phyloP scores from a whole-genome alignment of 257 asterid genomes.

The Nicotiana tabacum region DNA sequence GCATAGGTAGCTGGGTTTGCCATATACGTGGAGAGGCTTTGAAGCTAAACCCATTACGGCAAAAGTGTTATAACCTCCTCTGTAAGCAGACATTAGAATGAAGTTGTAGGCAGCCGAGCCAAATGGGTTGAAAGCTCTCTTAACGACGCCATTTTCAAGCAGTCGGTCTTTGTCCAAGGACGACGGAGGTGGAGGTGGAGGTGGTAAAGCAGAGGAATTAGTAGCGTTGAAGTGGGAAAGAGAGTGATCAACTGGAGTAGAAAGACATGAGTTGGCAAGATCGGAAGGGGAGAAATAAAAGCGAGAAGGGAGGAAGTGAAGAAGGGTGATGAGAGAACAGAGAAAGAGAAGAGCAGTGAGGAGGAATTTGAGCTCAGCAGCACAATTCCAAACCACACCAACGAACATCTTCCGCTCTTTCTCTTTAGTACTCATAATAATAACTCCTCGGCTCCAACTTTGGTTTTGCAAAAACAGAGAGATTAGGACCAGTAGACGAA shows the following conservation, averaged over 20 bases:
- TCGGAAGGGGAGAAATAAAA: slow-evolving; percentile 35
- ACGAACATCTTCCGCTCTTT: slow-evolving; percentile 31
- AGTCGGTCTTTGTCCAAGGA: slow-evolving; percentile 2
- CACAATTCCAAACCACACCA: slow-evolving; percentile 42
- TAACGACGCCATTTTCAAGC: slow-evolving; percentile 26
- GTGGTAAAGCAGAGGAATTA: background rate
- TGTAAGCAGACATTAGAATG: slow-evolving; percentile 47
- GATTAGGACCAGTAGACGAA: background rate
- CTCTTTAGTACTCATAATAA: background rate
- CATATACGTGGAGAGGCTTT: slow-evolving; percentile 43
- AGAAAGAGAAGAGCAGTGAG: slow-evolving; percentile 38
- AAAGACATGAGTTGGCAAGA: slow-evolving; percentile 28
- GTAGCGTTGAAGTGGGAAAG: background rate
- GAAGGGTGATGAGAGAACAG: slow-evolving; percentile 34
- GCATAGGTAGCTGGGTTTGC: slow-evolving; percentile 39
- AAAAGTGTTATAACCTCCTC: slow-evolving; percentile 45
- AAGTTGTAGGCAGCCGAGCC: slow-evolving; percentile 47
- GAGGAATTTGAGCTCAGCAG: slow-evolving; percentile 36
- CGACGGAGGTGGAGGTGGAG: slow-evolving; percentile 1
- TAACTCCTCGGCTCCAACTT: background rate
- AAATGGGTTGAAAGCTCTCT: slow-evolving; percentile 36
- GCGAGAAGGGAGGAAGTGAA: slow-evolving; percentile 36
- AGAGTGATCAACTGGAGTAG: background rate
- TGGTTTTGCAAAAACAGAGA: background rate
- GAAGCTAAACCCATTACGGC: slow-evolving; percentile 44